phyloP scores from a whole-genome alignment of 352 stramenopile genomes.

The Elongisporangium senticosum region DNA sequence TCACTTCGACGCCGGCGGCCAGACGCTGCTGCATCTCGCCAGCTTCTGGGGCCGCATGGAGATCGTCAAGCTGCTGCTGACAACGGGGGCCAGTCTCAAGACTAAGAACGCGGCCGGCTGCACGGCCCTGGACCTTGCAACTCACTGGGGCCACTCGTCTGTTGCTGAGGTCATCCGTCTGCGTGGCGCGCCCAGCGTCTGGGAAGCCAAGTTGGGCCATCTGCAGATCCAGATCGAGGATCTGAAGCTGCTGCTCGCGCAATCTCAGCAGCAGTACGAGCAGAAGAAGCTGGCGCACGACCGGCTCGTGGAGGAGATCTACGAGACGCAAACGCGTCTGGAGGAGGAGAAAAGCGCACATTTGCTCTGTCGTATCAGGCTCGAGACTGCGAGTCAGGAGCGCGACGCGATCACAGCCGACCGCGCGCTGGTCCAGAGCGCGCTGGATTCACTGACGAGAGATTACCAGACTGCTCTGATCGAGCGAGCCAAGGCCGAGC shows the following conservation, averaged over 20 bases:
- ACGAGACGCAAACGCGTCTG: constrained; percentile 26
- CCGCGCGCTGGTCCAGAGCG: constrained; percentile 7
- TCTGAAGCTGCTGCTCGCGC: constrained; percentile 25
- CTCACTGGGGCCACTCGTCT: constrained; percentile 67
- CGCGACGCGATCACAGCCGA: constrained; percentile 3
- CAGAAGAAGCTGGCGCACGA: constrained; percentile 21
- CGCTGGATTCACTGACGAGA: constrained; percentile 10
- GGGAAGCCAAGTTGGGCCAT: constrained; percentile 67
- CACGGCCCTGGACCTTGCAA: constrained; percentile 63
- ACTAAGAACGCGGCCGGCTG: constrained; percentile 66
- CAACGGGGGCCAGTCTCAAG: constrained; percentile 57
- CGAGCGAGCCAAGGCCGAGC: constrained; percentile 24
- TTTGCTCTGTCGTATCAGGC: constrained; percentile 4
- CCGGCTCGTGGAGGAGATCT: constrained; percentile 20
- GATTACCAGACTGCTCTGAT: constrained; percentile 20
- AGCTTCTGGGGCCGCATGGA: constrained; percentile 72
- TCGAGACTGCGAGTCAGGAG: constrained; percentile 6
- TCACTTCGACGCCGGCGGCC: constrained; percentile 63
- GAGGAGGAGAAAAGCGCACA: constrained; percentile 46
- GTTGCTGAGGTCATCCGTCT: constrained; percentile 66
- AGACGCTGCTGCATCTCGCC: constrained; percentile 69
- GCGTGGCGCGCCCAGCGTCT: constrained; percentile 55
- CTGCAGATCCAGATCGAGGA: constrained; percentile 67
- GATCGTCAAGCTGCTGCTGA: constrained; percentile 52
- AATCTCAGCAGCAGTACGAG: constrained; percentile 18